Conservation (phyloP, 208 protist genomes). For the Trypanosoma boissoni region DNA sequence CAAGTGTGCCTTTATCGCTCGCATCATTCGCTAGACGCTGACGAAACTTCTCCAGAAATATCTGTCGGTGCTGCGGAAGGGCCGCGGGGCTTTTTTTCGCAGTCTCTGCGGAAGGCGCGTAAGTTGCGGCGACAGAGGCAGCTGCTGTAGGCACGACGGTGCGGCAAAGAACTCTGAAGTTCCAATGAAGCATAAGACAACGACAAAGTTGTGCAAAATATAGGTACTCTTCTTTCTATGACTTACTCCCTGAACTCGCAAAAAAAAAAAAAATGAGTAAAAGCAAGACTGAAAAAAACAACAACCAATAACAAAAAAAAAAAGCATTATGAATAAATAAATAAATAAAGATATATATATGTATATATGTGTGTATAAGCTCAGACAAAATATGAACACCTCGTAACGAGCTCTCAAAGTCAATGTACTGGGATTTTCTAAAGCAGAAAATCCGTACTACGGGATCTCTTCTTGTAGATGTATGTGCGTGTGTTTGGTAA, state of each 20-base stretch:
- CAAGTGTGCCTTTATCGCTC: slow-evolving; percentile 69
- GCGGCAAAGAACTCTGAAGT: slow-evolving; percentile 17
- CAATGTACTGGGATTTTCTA: too few species aligned
- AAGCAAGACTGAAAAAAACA: neutral
- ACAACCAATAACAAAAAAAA: slow-evolving; percentile 1
- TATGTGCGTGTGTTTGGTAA: too few species aligned
- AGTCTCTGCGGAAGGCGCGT: neutral
- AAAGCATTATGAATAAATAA: neutral
- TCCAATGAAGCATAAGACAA: slow-evolving; percentile 20
- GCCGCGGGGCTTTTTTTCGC: slow-evolving; percentile 22
- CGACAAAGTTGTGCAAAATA: neutral
- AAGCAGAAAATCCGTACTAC: too few species aligned
- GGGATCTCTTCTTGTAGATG: too few species aligned
- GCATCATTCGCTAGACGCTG: slow-evolving; percentile 55
- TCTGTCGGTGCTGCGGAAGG: slow-evolving; percentile 50
- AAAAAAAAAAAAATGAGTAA: neutral
- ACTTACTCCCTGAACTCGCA: neutral
- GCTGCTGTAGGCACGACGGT: slow-evolving; percentile 17
- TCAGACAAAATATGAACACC: too few species aligned
- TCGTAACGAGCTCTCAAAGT: too few species aligned
- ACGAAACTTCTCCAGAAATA: slow-evolving; percentile 79
- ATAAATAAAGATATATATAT: neutral
- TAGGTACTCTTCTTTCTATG: neutral
- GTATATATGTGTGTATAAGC: too few species aligned
- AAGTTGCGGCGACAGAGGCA: neutral